Conservation (phyloP, 768 basidiomycete genomes). For the Suillus plorans region DNA sequence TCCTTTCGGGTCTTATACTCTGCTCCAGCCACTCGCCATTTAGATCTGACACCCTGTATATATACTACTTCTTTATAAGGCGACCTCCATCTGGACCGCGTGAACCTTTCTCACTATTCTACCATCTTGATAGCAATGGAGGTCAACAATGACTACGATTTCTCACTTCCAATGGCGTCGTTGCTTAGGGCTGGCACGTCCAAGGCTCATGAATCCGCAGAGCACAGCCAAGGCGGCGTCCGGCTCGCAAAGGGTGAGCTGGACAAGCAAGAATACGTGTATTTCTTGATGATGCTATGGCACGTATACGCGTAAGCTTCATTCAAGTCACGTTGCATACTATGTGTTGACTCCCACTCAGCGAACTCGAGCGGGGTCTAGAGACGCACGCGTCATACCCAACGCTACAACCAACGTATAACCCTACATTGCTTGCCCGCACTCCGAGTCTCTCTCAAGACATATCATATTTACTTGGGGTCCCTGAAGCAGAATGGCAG, state of each 20-base stretch:
- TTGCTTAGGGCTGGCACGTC: conserved; percentile 42
- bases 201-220: conserved; percentile 55
- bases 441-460: conserved; percentile 60
- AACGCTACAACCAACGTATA: conserved; percentile 66
- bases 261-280: conserved; percentile 61
- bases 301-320: conserved; percentile 69
- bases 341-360: conserved; percentile 19
- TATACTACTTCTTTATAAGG: background rate
- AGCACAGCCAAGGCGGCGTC: conserved; percentile 55
- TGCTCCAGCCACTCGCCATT: background rate
- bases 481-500: conserved; percentile 53
- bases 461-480: conserved; percentile 58
- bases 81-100: background rate
- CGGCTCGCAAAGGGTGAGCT: conserved; percentile 60
- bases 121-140: background rate
- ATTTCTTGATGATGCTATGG: conserved; percentile 77
- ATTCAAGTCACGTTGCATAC: conserved; percentile 1
- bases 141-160: conserved; percentile 16
- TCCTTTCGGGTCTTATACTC: background rate
- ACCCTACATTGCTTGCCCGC: conserved; percentile 67
- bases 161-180: conserved; percentile 32
- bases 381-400: conserved; percentile 62
- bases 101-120: background rate
- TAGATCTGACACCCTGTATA: background rate
- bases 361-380: conserved; percentile 56